Percentiles rank a stretch among this genome's conserved stretches.
These are phyloP conservation scores for Cladosporium halotolerans DNA, from an alignment of 2,329 filamentous ascomycete species.

Conservation along the genomic window DNA sequence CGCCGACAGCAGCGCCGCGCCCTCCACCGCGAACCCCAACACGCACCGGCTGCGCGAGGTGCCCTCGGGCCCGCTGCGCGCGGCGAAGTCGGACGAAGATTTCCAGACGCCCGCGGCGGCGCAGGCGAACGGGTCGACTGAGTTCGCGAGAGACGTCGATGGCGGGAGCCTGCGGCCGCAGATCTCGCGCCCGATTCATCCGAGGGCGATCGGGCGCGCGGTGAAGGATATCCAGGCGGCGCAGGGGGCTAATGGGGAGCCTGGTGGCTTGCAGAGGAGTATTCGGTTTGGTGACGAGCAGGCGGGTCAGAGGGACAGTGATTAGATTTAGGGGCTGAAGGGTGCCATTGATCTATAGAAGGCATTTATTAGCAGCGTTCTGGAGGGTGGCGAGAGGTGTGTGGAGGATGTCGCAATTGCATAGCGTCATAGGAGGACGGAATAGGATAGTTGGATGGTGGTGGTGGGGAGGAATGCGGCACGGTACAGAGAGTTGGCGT, in stretches of 20 bases:
- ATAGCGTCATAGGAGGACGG: too few species aligned
- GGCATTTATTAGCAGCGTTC: too few species aligned
- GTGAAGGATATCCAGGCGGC: not conserved
- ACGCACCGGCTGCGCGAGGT: not conserved
- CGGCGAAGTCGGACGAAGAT: not conserved
- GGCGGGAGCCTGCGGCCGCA: not conserved
- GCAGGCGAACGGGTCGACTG: not conserved
- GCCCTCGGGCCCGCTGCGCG: not conserved
- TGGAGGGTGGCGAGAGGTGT: too few species aligned
- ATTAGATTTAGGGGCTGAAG: too few species aligned
- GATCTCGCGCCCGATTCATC: not conserved
- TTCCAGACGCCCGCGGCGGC: not conserved
- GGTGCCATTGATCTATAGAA: too few species aligned
- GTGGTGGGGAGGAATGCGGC: too few species aligned
- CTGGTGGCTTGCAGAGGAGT: slow-evolving; percentile 21
- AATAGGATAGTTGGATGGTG: too few species aligned
- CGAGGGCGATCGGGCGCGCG: not conserved
- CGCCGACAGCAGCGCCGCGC: slow-evolving; percentile 8
- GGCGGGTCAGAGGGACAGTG: too few species aligned
- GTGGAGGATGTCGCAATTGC: too few species aligned
- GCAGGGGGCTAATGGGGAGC: not conserved
- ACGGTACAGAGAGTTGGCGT: too few species aligned
- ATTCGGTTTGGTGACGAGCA: slow-evolving; percentile 28
- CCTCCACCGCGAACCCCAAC: not conserved
- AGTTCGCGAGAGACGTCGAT: not conserved